phyloP scores from a whole-genome alignment of 1,284 basidiomycete species.

The Volvariella volvacea region DNA sequence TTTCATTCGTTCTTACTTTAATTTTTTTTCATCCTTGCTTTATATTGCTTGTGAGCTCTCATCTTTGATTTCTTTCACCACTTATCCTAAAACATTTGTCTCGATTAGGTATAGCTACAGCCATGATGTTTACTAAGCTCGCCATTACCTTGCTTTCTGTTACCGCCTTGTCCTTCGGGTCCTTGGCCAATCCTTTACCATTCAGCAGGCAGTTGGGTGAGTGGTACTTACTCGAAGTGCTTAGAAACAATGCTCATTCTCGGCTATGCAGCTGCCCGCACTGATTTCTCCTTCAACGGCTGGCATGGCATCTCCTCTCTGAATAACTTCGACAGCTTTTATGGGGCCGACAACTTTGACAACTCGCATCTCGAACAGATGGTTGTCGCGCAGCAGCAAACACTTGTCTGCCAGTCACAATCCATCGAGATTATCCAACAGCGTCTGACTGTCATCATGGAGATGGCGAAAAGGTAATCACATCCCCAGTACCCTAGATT shows the following conservation, averaged over 20 bases:
- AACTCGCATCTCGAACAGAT: constrained; percentile 23
- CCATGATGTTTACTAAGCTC: constrained; percentile 27
- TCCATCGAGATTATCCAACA: constrained; percentile 31
- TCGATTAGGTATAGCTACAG: too few relatives aligned
- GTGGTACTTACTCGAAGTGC: constrained; percentile 1
- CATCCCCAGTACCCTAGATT: neutral
- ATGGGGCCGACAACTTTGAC: constrained; percentile 32
- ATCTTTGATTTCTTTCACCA: constrained; percentile 4
- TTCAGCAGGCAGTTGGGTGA: constrained; percentile 13
- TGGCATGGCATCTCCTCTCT: constrained; percentile 29
- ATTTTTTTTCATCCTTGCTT: constrained; percentile 2
- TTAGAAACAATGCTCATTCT: constrained; percentile 2
- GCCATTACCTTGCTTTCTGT: constrained; percentile 19
- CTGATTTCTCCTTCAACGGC: constrained; percentile 29
- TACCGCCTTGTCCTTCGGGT: constrained; percentile 18
- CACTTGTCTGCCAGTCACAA: constrained; percentile 32
- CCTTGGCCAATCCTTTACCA: constrained; percentile 16
- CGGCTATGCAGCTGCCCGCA: constrained; percentile 3
- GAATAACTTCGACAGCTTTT: constrained; percentile 33
- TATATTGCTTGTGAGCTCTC: constrained; percentile 2
- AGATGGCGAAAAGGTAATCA: constrained; percentile 32
- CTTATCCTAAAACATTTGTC: constrained; percentile 16
- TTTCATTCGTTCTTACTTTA: constrained; percentile 15
- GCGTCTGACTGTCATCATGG: constrained; percentile 32
- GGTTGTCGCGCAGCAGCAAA: constrained; percentile 23